Evolutionary conservation across 305 asterid genomes (phyloP).

Genomic region (Fraxinus floribunda): DNA sequence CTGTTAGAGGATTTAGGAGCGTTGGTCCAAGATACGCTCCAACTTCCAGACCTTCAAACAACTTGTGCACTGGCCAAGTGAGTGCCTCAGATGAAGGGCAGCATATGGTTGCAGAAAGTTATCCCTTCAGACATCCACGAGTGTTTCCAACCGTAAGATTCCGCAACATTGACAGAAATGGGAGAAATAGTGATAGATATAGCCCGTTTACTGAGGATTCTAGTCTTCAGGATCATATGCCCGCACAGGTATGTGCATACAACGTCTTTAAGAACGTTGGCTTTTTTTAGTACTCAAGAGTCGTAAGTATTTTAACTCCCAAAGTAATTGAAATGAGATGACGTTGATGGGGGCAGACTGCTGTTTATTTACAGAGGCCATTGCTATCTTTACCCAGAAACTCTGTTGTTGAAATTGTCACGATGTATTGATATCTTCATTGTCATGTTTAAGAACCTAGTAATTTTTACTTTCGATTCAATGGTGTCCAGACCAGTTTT

Average conservation of each 20-base stretch:
- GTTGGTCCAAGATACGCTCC: constrained; percentile 51
- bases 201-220: constrained; percentile 44
- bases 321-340: background rate
- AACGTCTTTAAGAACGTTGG: constrained; percentile 2
- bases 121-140: constrained; percentile 48
- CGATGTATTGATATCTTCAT: background rate
- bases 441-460: background rate
- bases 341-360: background rate
- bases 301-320: background rate
- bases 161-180: constrained; percentile 46
- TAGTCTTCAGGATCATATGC: constrained; percentile 44
- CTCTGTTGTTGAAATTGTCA: background rate
- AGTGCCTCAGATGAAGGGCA: constrained; percentile 52
- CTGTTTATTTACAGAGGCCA: background rate
- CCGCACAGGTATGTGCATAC: constrained; percentile 53
- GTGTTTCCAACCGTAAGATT: constrained; percentile 39
- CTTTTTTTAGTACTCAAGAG: background rate
- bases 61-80: constrained; percentile 42
- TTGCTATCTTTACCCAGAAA: background rate
- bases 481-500: background rate
- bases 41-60: constrained; percentile 55
- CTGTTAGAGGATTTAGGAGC: constrained; percentile 56
- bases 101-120: constrained; percentile 44
- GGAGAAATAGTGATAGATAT: constrained; percentile 50
- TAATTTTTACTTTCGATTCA: background rate